Base-by-base conservation (phyloP, 805 yeast species). In the Hyphopichia homilentoma region DNA sequence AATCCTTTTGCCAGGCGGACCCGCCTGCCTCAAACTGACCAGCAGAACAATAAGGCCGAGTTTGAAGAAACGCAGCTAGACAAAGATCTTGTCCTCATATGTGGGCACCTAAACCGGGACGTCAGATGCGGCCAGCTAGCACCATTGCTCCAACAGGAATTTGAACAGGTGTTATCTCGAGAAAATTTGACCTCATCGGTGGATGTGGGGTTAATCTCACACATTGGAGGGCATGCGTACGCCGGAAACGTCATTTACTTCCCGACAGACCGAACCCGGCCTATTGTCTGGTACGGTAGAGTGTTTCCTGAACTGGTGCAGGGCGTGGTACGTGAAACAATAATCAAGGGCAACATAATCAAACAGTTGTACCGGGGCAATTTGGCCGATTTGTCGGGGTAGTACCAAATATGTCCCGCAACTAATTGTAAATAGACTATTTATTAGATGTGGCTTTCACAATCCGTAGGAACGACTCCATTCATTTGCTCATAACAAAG, bases 181-280 rank as follows among this genome's bases (percentile, higher is more conserved):
- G 60, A 68, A 27, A 54, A 53, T 0, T 26, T 75, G 26, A 36
- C 24, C 55, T 57, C 8, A 40, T 43, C 25, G 29, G 53, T 35
- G 4, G 51, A 54, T 21, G 62, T 80, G 21, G 88, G 86, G 0
- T 47, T 73, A 5, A 64, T 82, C 0, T 79, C 89, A 8, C 96
- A 86, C 52, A 65, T 86, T 25, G 94, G 95, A 1, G 96, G 96
- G 0, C 96, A 86, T 52, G 84, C 71, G 2, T 86, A 76, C 55
- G 95, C 96, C 2, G 95, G 95, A 0, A 86, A 86, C 47, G 76
- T 86, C 9, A 59, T 84, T 2, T 70, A 73, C 31, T 77, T 79
- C 40, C 55, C 57, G 4, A 39, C 34, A 17, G 64, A 65, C 29
- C 54, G 52, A 7, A 50, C 58, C 20, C 72, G 76, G 1, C 64